These are phyloP conservation scores for Sporothrix schenckii DNA, from an alignment of 2,329 filamentous ascomycete genomes.

Conservation along the genomic window DNA sequence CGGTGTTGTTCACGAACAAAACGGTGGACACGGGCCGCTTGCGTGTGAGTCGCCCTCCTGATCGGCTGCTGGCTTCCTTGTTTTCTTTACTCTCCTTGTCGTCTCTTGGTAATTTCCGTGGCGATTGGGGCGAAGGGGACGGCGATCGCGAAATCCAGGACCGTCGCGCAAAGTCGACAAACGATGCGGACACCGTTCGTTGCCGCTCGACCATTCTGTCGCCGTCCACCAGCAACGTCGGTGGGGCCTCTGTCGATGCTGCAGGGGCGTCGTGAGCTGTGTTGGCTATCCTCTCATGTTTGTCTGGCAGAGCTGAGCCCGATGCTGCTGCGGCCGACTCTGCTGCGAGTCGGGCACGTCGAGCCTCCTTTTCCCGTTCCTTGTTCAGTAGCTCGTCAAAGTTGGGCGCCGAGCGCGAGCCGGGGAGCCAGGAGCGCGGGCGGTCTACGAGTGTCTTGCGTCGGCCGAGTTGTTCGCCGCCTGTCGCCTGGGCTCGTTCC, in stretches of 20 bases:
- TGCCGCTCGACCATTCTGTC: constrained; percentile 37
- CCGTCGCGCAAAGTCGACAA: constrained; percentile 55
- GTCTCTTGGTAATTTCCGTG: constrained; percentile 7
- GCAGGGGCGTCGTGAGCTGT: constrained; percentile 12
- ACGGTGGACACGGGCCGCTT: constrained; percentile 28
- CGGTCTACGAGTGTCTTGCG: constrained; percentile 54
- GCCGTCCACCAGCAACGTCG: constrained; percentile 11
- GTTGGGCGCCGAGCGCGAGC: constrained; percentile 49
- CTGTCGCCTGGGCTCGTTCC: constrained; percentile 32
- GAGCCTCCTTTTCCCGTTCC: constrained; percentile 32
- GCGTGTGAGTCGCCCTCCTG: constrained; percentile 29
- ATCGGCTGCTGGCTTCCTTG: constrained; percentile 27
- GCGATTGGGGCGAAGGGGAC: constrained; percentile 50
- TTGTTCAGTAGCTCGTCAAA: constrained; percentile 42
- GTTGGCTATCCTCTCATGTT: constrained; percentile 28
- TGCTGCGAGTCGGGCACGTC: neutral
- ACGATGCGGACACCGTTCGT: constrained; percentile 50
- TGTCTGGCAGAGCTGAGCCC: neutral
- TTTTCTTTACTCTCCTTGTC: constrained; percentile 24
- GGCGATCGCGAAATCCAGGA: constrained; percentile 57
- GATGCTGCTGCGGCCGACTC: neutral
- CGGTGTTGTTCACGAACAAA: constrained; percentile 13
- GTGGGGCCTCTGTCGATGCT: constrained; percentile 15
- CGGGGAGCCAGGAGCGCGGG: constrained; percentile 57
- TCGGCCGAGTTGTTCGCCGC: constrained; percentile 44